Evolutionary conservation across 2,329 filamentous ascomycete genomes (phyloP), one percentile per base, ranked within the genome.

Genomic region (Phyllosticta ampelicida): DNA sequence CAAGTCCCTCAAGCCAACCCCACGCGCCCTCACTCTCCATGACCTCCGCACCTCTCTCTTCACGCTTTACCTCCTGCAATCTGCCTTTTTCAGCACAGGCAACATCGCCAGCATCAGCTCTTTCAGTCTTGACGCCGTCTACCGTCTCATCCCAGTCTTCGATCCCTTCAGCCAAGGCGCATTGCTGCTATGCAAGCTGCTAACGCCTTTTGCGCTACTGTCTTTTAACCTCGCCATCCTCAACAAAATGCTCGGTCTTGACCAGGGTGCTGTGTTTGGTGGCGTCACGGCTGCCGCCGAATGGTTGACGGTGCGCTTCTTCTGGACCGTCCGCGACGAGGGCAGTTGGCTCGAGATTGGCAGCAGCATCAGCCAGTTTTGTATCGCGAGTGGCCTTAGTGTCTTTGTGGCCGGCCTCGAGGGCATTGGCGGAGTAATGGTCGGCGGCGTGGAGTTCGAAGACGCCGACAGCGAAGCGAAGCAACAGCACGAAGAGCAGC

Each of bases 311-410:
- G 78, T 99, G 55, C 89, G 94, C 66, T 99, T 99, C 77, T 99
- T 99, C 75, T 99, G 89, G 84, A 89, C 96, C 66, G 94, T 99
- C 51, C 88, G 87, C 67, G 94, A 99, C 65, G 94, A 99, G 70
- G 94, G 94, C 0, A 94, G 87, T 20, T 99, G 94, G 94, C 75
- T 99, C 60, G 94, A 99, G 70, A 99, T 99, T 69, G 94, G 94
- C 29, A 95, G 90, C 26, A 96, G 90, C 3, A 99, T 99, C 64
- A 95, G 84, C 67, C 91, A 97, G 71, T 99, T 97, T 72, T 84
- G 85, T 61, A 97, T 99, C 74, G 92, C 90, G 18, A 96, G 90
- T 71, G 71, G 89, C 65, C 69, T 97, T 51, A 94, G 90, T 64
- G 85, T 95, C 9, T 99, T 99, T 74, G 90, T 99, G 50, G 89